These are phyloP conservation scores for Ustilago trichophora DNA, from an alignment of 1,284 basidiomycete species.

Conservation along the genomic window DNA sequence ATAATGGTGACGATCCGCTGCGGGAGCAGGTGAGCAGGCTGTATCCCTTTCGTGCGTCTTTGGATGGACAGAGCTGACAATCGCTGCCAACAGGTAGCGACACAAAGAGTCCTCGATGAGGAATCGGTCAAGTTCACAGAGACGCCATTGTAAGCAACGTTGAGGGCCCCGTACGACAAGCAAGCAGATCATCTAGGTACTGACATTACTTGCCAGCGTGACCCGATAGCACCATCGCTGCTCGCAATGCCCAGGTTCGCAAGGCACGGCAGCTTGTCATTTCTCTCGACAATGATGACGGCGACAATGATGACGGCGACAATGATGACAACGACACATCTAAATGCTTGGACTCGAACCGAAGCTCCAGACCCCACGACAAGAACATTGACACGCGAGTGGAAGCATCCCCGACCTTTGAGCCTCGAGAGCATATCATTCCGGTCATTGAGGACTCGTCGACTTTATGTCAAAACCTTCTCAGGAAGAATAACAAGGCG, in stretches of 20 bases:
- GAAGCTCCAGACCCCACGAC: no score
- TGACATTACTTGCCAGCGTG: background rate
- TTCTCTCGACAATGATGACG: background rate
- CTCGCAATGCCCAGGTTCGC: conserved; percentile 30
- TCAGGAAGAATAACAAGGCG: no score
- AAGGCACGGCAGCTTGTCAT: conserved; percentile 15
- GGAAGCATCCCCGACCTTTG: no score
- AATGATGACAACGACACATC: no score
- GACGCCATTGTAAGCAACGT: conserved; percentile 37
- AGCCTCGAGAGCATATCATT: no score
- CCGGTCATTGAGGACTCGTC: no score
- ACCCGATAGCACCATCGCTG: conserved; percentile 32
- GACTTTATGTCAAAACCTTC: no score
- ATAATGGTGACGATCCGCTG: background rate
- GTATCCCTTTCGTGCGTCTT: no score
- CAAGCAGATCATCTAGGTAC: background rate
- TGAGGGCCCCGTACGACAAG: background rate
- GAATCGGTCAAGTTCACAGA: conserved; percentile 28
- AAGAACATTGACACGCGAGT: no score
- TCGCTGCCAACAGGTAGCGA: background rate
- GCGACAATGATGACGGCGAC: no score
- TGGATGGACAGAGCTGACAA: background rate
- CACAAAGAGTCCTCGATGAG: conserved; percentile 15
- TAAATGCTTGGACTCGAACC: no score
- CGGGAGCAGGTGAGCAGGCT: conserved; percentile 21